These are phyloP conservation scores for Iris pallida DNA, from an alignment of 116 monocot species.

Conservation along the genomic window DNA sequence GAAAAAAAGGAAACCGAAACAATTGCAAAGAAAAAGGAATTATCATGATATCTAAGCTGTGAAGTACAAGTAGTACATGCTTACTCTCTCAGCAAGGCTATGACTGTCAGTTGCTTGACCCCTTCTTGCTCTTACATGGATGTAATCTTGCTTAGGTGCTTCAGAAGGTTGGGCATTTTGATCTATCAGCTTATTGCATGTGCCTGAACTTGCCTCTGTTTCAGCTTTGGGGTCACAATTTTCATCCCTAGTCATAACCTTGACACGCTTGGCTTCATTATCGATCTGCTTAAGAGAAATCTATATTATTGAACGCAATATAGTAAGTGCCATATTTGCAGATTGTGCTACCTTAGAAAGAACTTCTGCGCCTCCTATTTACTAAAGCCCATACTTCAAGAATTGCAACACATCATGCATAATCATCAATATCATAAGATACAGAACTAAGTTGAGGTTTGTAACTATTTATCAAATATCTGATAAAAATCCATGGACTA, in stretches of 20 bases:
- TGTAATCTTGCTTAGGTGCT: constrained; percentile 65
- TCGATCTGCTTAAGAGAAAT: constrained; percentile 24
- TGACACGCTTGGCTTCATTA: constrained; percentile 37
- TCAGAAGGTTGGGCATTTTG: constrained; percentile 17
- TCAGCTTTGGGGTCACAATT: constrained; percentile 36
- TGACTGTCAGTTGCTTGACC: constrained; percentile 92
- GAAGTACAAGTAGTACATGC: background rate
- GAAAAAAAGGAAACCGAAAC: no score
- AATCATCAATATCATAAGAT: no score
- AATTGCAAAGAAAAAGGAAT: no score
- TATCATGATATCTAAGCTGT: no score
- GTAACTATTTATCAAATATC: no score
- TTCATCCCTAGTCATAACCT: constrained; percentile 24
- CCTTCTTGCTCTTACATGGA: constrained; percentile 83
- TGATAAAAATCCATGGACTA: no score
- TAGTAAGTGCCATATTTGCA: no score
- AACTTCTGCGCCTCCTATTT: no score
- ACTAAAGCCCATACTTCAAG: no score
- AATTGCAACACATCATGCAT: no score
- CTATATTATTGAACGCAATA: background rate
- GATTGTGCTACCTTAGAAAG: no score
- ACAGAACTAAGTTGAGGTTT: no score
- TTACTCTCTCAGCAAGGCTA: constrained; percentile 86
- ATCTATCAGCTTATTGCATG: constrained; percentile 16
- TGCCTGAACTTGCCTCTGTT: constrained; percentile 38